Evolutionary conservation across 164 flowering plant genomes (phyloP), one percentile per base, ranked within the genome.

Genomic region (Macadamia integrifolia): DNA sequence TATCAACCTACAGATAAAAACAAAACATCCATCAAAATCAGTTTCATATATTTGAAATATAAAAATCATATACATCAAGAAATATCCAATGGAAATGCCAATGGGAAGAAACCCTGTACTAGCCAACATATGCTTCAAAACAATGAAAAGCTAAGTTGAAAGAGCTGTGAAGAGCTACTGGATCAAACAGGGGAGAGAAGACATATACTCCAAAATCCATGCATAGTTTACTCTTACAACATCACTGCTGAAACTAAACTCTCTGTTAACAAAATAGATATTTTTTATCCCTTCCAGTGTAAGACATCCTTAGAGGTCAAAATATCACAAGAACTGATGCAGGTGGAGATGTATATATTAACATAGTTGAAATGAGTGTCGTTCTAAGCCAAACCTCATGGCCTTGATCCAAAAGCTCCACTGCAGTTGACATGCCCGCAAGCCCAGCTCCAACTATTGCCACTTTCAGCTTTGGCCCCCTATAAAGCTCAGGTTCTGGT

Each of bases 371-470:
- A 29, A 56, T 7, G 18, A 56, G 3, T 32, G 6, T 15, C 4
- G 56, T 28, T 9, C 44, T 10, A 53, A 71, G 65, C 32, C 65
- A 56, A 76, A 94, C 98, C 98, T 92, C 97, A 64, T 94, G 98
- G 67, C 97, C 98, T 81, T 94, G 98, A 83, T 94, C 98, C 84
- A 94, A 76, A 78, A 94, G 93, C 84, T 94, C 98, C 53, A 94
- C 97, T 6, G 98, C 98, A 65, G 98, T 92, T 44, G 98, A 94
- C 98, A 94, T 94, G 71, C 97, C 98, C 6, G 98, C 97, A 60
- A 94, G 95, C 58, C 98, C 98, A 72, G 98, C 95, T 72, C 98
- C 98, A 67, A 94, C 86, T n/a, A 94, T 91, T 23, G 98, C 98
- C 57, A 94, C 96, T 80, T 94, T 92, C 55, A 94, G 83, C 79